These are phyloP conservation scores for Helicocarpus griseus DNA, from an alignment of 2,329 filamentous ascomycete species.

Conservation along the genomic window DNA sequence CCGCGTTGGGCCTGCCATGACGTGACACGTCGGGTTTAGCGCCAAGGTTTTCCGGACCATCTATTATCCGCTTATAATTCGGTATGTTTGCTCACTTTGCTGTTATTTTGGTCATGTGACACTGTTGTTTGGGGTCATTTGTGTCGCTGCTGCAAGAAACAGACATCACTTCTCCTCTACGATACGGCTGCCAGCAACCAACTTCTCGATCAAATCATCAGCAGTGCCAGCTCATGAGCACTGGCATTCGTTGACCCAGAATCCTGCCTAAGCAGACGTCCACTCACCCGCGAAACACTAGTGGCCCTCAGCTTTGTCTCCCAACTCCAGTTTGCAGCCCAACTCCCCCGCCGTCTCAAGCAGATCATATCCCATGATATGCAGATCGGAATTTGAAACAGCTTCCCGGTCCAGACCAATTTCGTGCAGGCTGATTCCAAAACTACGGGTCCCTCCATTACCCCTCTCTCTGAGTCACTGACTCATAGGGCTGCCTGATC, in stretches of 20 bases:
- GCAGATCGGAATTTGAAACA: not conserved
- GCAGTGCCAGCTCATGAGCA: not conserved
- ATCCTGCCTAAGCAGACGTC: not conserved
- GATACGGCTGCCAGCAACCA: too few relatives aligned
- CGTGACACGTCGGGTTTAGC: constrained; percentile 4
- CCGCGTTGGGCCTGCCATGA: constrained; percentile 4
- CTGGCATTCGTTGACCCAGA: not conserved
- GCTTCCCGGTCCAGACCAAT: not conserved
- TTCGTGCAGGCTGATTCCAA: not conserved
- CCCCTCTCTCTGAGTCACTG: not conserved
- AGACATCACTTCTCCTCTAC: too few relatives aligned
- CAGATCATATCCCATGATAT: not conserved
- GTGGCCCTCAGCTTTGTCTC: not conserved
- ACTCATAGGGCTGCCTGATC: not conserved
- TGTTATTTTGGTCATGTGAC: not conserved
- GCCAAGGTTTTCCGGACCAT: not conserved
- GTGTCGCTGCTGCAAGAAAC: not conserved
- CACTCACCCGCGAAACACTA: not conserved
- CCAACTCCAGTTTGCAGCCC: not conserved
- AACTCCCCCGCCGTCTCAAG: too few relatives aligned
- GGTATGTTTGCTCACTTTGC: not conserved
- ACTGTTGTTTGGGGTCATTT: not conserved
- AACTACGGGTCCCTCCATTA: not conserved
- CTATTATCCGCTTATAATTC: not conserved
- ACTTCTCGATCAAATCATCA: not conserved